A percentile compares a stretch with the other conserved stretches of the same genome.
These are phyloP conservation scores for Penicillium desertorum DNA, from an alignment of 495 filamentous ascomycete species.

Conservation along the genomic window DNA sequence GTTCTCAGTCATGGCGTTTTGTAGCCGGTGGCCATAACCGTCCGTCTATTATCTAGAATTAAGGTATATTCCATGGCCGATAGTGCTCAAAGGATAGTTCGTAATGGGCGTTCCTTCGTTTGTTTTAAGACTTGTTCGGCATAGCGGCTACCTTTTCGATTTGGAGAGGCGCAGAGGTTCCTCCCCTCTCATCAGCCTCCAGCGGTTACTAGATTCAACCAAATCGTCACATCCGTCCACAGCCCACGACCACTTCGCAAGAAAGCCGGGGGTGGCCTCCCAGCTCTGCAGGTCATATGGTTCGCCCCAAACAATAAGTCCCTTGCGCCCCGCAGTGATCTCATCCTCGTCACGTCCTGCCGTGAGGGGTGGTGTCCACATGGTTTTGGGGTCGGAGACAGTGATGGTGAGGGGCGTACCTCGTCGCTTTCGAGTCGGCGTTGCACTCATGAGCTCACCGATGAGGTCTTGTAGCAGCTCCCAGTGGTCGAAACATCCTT, in stretches of 20 bases:
- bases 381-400: background rate
- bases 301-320: conserved; percentile 18
- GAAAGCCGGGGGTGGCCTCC: conserved; percentile 18
- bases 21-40: too few species aligned
- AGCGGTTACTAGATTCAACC: conserved; percentile 14
- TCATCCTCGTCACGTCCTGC: conserved; percentile 7
- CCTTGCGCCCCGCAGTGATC: conserved; percentile 1
- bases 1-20: too few species aligned
- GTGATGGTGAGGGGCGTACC: background rate
- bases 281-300: conserved; percentile 6
- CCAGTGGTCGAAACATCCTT: conserved; percentile 16
- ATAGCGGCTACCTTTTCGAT: too few species aligned
- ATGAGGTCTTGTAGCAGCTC: conserved; percentile 10
- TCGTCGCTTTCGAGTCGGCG: background rate
- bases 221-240: conserved; percentile 14
- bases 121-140: too few species aligned
- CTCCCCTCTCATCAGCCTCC: conserved; percentile 11
- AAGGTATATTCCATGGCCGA: too few species aligned
- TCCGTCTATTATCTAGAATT: too few species aligned
- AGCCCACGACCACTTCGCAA: conserved; percentile 13
- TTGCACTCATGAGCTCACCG: background rate
- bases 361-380: background rate
- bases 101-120: too few species aligned
- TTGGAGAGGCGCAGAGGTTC: background rate
- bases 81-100: too few species aligned